Base-by-base conservation (phyloP, 495 filamentous ascomycete genomes). In the Xylaria longipes region DNA sequence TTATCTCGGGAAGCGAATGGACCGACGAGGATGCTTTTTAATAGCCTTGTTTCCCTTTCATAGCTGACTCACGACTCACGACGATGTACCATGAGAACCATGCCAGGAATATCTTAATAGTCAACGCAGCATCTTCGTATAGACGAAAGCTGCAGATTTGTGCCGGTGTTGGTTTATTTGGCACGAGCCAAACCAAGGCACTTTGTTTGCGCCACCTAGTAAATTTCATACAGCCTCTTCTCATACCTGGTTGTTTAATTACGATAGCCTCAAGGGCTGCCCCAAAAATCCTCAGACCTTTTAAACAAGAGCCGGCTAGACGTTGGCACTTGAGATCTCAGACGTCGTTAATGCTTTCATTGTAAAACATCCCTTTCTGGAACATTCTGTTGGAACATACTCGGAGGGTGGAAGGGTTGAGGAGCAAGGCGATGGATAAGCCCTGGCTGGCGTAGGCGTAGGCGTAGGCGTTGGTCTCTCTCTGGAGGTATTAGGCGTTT, bases 1-100 rank as follows among this genome's bases (percentile, higher is more conserved):
- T 86, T 31, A 74, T 84, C 17, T 86, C 84, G 22, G 85, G 84
- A 14, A 87, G 85, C 72, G 87, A 89, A 72, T 88, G 86, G 87
- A 87, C 85, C 14, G 87, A 89, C 69, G 85, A 87, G 71, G 86
- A 87, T 73, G 84, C 79, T 17, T 87, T 83, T 70, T 88, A 41
- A 69, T 66, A 35, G 52, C 63, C 54, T 43, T n/a, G 17, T 60
- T 31, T 62, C 43, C 50, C 56, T 69, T 70, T 68, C 57, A 69
- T 56, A 65, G 72, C 72, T 71, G 62, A 41, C 48, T 45, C 60
- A 64, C 57, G 69, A 74, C 69, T 74, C 61, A 72, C 70, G 39
- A 69, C 67, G 70, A 76, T 62, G 31, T 64, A 56, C 39, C 68
- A 70, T 64, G 68, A 35, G 58, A 70, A 70, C 25, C 45, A 33